These are phyloP conservation scores for Coemansia reversa DNA, from an alignment of 192 early-diverging fungal species.

Conservation along the genomic window DNA sequence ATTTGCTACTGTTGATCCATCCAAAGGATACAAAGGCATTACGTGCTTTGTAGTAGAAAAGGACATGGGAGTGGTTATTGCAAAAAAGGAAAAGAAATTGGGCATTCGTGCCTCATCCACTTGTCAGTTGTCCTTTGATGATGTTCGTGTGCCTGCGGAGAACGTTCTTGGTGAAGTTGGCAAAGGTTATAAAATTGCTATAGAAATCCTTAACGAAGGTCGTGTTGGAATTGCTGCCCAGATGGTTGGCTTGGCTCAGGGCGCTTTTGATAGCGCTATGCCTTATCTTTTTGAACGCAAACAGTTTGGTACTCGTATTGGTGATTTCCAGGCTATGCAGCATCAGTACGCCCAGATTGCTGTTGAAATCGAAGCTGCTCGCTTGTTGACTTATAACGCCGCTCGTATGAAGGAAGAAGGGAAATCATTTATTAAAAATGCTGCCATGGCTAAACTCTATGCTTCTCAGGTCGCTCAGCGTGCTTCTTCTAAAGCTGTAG, in stretches of 20 bases:
- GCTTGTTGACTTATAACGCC: slow-evolving; percentile 96
- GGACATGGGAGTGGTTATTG: slow-evolving; percentile 86
- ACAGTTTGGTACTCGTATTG: slow-evolving; percentile 84
- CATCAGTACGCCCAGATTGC: slow-evolving; percentile 82
- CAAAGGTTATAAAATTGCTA: slow-evolving; percentile 98
- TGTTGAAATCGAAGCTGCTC: slow-evolving; percentile 93
- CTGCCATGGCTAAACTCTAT: slow-evolving; percentile 98
- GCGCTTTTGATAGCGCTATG: slow-evolving; percentile 81
- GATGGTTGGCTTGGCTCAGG: slow-evolving; percentile 96
- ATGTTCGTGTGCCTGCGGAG: slow-evolving; percentile 77
- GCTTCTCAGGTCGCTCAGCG: slow-evolving; percentile 93
- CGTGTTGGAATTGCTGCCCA: slow-evolving; percentile 98
- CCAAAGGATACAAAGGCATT: slow-evolving; percentile 95
- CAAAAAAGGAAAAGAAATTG: slow-evolving; percentile 97
- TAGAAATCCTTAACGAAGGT: slow-evolving; percentile 97
- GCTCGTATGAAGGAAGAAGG: slow-evolving; percentile 93
- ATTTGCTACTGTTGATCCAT: slow-evolving; percentile 95
- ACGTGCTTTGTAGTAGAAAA: slow-evolving; percentile 96
- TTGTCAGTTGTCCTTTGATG: slow-evolving; percentile 91
- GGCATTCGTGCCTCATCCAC: slow-evolving; percentile 97
- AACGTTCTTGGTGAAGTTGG: slow-evolving; percentile 93
- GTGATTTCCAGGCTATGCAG: slow-evolving; percentile 87
- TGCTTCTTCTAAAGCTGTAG: slow-evolving; percentile 83
- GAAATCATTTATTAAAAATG: slow-evolving; percentile 89
- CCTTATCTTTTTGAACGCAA: slow-evolving; percentile 94